These are phyloP conservation scores for Pholiota molesta DNA, from an alignment of 768 basidiomycete species.

Conservation along the genomic window DNA sequence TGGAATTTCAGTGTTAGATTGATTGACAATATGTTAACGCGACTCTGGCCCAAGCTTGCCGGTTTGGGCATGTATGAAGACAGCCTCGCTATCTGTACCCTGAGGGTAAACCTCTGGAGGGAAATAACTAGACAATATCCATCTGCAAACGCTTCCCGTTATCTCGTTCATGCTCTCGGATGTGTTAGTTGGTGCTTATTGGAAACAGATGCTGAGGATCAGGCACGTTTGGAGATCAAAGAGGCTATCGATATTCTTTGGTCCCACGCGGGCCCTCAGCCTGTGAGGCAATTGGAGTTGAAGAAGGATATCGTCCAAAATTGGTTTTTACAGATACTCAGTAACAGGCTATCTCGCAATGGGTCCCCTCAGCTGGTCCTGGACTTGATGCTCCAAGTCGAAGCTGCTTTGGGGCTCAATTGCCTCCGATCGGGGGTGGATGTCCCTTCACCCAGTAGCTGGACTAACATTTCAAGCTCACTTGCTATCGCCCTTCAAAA, in stretches of 20 bases:
- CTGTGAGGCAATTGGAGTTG: no score
- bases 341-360: no score
- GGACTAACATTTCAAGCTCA: no score
- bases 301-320: background rate
- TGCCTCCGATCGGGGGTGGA: no score
- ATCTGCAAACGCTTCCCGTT: background rate
- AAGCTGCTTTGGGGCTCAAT: no score
- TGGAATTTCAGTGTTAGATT: no score
- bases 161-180: background rate
- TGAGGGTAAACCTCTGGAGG: background rate
- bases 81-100: background rate
- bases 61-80: background rate
- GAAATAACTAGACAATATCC: background rate
- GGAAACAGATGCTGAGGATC: background rate
- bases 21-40: no score
- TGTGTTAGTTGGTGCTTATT: background rate
- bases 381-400: background rate
- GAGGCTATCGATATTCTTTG: background rate
- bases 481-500: background rate
- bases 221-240: background rate
- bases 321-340: background rate
- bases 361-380: no score
- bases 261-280: background rate
- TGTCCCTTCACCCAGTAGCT: no score
- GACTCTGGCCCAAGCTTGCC: background rate